Evolutionary conservation across 2,329 filamentous ascomycete genomes (phyloP).

Genomic region (Scleromitrula shiraiana): DNA sequence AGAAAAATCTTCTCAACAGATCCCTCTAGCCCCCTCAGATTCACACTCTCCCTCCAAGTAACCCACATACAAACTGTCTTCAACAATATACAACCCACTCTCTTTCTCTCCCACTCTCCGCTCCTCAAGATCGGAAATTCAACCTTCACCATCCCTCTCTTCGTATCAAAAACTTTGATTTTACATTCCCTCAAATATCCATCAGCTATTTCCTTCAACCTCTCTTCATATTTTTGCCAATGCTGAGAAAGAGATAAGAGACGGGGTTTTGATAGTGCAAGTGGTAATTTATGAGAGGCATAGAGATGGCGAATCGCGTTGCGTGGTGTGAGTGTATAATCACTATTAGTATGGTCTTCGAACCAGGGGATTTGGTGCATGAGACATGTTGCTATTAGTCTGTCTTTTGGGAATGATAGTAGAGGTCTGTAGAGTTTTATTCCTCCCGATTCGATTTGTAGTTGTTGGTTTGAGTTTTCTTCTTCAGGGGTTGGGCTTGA

Average conservation of each 20-base stretch:
- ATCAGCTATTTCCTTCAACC: conserved; percentile 44
- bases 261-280: conserved; percentile 56
- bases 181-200: conserved; percentile 42
- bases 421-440: conserved; percentile 62
- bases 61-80: no score
- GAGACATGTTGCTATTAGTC: conserved; percentile 68
- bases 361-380: conserved; percentile 64
- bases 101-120: neutral
- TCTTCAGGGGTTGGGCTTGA: neutral
- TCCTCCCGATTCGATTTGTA: conserved; percentile 56
- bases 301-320: conserved; percentile 72
- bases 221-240: conserved; percentile 36
- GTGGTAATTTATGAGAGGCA: conserved; percentile 52
- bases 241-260: conserved; percentile 54
- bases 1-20: no score
- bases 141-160: conserved; percentile 29
- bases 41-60: no score
- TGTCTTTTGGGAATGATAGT: conserved; percentile 61
- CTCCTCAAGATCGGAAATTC: conserved; percentile 7
- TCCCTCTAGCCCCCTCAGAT: no score
- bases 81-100: conserved; percentile 37
- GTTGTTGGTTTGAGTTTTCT: neutral
- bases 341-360: conserved; percentile 76
- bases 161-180: conserved; percentile 29
- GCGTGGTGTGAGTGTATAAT: conserved; percentile 66